Evolutionary conservation across 805 yeast genomes (phyloP), one percentile per base, ranked within the genome.

Genomic region (Aciculoconidium aculeatum): DNA sequence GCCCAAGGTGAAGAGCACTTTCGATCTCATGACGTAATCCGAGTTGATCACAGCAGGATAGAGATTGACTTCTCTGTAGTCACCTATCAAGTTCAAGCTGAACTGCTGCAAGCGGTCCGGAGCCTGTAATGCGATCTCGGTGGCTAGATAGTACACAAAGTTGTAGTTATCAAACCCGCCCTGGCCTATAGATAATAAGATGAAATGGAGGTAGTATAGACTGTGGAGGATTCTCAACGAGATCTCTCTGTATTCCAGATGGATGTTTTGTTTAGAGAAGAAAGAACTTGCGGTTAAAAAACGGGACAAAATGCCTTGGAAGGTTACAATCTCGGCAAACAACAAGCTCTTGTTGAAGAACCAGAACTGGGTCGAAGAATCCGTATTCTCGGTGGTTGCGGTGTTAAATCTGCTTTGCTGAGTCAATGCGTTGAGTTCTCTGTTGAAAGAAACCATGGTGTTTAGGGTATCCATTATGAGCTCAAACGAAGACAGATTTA

Each of bases 111-210:
- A 48, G 13, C 28, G 26, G 12, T 31, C 11, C 11, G 25, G 12
- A 21, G 27, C 11, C 5, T 27, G 32, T 49, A 63, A 22, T 44
- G 42, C 23, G 58, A 45, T 48, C 36, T 75, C 81, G 2, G 72
- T 32, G 7, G 72, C 44, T 4, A 75, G 53, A 23, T 67, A 58
- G 39, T 72, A 72, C 10, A 76, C 72, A 47, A 75, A 79, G 41
- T 76, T 75, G 49, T 75, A 80, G 8, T 72, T 64, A 33, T 74
- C 75, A 44, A 77, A 77, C 3, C 82, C 82, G 4, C 81, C 82
- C 14, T 71, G 68, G 0, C 84, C 84, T 6, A 77, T 66, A 13
- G 69, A 55, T 16, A 69, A 63, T 15, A 75, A 43, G 6, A 77
- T 55, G 37, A 67, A 74, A 37, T 71, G 63, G 28, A 66, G 25